Evolutionary conservation across 2,329 filamentous ascomycete genomes (phyloP).

Genomic region (Cladosporium colombiae): DNA sequence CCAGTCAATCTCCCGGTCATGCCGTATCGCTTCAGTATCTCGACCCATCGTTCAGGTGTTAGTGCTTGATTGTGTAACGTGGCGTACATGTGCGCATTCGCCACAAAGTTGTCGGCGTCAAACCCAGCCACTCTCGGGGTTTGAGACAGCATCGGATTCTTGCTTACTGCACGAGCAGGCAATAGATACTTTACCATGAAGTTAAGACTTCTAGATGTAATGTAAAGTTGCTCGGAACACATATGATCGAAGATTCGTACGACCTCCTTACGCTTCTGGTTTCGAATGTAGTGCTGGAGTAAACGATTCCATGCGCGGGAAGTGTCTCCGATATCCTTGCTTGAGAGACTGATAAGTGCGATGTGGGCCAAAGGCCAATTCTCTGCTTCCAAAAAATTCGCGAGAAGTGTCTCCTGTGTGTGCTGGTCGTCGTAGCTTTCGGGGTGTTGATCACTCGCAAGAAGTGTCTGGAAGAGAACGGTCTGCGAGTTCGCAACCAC

Average conservation of each 20-base stretch:
- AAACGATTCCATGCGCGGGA: conserved; percentile 50
- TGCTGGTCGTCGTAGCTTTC: conserved; percentile 60
- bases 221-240: conserved; percentile 44
- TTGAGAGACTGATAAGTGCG: conserved; percentile 54
- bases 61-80: conserved; percentile 36
- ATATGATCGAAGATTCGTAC: conserved; percentile 51
- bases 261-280: conserved; percentile 31
- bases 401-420: conserved; percentile 57
- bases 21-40: conserved; percentile 61
- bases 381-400: conserved; percentile 51
- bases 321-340: conserved; percentile 31
- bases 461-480: conserved; percentile 52
- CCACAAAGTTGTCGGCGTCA: conserved; percentile 41
- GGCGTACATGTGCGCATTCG: conserved; percentile 48
- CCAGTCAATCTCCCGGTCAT: conserved; percentile 56
- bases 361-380: conserved; percentile 57
- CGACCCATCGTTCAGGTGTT: conserved; percentile 54
- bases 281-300: conserved; percentile 43
- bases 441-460: conserved; percentile 65
- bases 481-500: conserved; percentile 62
- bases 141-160: conserved; percentile 33
- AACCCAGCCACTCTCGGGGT: neutral
- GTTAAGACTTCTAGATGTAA: conserved; percentile 48
- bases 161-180: conserved; percentile 41
- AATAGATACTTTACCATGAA: conserved; percentile 46